These are phyloP conservation scores for Hippophae rhamnoides DNA, from an alignment of 306 rosid species.

Conservation along the genomic window DNA sequence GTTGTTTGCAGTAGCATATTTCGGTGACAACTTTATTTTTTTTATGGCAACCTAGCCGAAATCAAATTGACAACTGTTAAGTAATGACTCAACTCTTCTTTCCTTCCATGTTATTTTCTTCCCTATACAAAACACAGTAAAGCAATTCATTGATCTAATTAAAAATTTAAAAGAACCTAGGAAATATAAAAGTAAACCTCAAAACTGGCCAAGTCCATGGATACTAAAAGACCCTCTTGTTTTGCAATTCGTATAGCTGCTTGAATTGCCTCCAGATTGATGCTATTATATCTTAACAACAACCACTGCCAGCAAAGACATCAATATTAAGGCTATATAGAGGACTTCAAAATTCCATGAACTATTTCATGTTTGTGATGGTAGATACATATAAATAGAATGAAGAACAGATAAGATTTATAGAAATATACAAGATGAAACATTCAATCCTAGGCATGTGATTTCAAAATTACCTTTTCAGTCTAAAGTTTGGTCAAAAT, in stretches of 20 bases:
- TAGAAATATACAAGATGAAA: not conserved
- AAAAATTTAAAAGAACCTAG: not conserved
- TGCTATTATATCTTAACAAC: slow-evolving; percentile 59
- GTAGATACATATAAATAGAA: slow-evolving; percentile 2
- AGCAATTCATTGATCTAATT: not conserved
- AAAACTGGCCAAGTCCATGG: slow-evolving; percentile 96
- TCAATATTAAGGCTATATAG: slow-evolving; percentile 19
- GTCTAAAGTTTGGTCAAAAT: not conserved
- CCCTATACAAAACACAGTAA: not conserved
- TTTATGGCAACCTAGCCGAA: not conserved
- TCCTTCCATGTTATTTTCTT: not conserved
- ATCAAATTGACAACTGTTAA: not conserved
- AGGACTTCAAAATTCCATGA: slow-evolving; percentile 13
- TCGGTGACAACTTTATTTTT: not conserved
- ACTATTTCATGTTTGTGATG: slow-evolving; percentile 7
- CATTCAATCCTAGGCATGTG: not conserved
- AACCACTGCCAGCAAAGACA: slow-evolving; percentile 67
- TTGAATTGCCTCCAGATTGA: slow-evolving; percentile 78
- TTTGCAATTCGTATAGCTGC: slow-evolving; percentile 77
- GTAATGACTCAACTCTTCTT: not conserved
- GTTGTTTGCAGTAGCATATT: not conserved
- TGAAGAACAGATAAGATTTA: slow-evolving; percentile 8
- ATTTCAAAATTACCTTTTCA: not conserved
- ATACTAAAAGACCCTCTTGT: slow-evolving; percentile 73
- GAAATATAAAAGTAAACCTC: slow-evolving; percentile 49